These are phyloP conservation scores for Trichocladium antarcticum DNA, from an alignment of 495 filamentous ascomycete genomes.

Conservation along the genomic window DNA sequence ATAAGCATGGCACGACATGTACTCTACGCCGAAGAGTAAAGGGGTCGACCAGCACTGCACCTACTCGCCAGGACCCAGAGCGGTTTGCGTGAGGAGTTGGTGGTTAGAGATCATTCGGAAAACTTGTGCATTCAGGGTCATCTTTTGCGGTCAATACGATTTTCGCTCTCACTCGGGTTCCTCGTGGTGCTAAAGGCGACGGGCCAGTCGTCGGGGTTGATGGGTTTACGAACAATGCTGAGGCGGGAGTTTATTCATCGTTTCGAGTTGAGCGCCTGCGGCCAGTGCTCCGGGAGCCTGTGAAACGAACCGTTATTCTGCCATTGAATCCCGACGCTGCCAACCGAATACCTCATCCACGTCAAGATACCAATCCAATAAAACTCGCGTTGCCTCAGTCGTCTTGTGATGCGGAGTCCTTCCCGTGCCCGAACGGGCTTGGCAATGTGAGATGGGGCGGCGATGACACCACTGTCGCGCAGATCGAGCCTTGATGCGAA, in stretches of 20 bases:
- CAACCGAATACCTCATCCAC: background rate
- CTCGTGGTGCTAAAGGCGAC: slow-evolving; percentile 11
- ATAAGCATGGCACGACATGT: slow-evolving; percentile 40
- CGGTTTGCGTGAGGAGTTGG: slow-evolving; percentile 31
- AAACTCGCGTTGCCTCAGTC: too few species aligned
- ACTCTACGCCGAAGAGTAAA: slow-evolving; percentile 35
- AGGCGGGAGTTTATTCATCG: slow-evolving; percentile 5
- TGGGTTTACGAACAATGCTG: slow-evolving; percentile 9
- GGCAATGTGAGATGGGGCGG: too few species aligned
- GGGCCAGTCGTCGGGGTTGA: slow-evolving; percentile 8
- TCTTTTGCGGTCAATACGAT: slow-evolving; percentile 30
- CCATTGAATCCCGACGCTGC: background rate
- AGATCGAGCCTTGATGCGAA: too few species aligned
- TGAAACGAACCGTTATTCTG: background rate
- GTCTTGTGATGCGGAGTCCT: too few species aligned
- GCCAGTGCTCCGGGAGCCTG: background rate
- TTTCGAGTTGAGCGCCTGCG: background rate
- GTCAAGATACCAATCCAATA: background rate
- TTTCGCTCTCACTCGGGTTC: slow-evolving; percentile 17
- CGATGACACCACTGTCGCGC: too few species aligned
- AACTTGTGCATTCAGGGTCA: slow-evolving; percentile 31
- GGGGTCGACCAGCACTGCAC: slow-evolving; percentile 25
- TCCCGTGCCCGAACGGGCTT: too few species aligned
- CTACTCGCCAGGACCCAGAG: slow-evolving; percentile 27
- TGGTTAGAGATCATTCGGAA: slow-evolving; percentile 34